A percentile compares a stretch with the other conserved stretches of the same genome.
Conservation (phyloP, 495 filamentous ascomycete species). For the Penicillium alfredii region DNA sequence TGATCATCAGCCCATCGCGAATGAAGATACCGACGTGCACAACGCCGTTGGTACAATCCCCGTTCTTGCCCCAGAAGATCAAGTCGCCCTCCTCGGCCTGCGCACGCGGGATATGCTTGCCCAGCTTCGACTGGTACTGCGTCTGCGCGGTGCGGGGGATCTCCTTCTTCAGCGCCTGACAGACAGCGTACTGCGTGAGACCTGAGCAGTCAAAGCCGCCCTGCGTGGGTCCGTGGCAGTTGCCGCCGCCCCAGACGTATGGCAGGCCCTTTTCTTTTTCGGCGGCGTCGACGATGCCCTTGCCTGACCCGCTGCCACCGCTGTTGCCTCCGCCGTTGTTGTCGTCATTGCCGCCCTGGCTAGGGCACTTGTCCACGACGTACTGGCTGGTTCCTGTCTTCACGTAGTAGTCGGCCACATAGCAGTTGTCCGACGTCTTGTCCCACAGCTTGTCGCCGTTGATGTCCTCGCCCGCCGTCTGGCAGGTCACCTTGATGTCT, state of each 20-base stretch:
- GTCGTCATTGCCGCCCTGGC: no score
- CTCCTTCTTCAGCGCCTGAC: constrained; percentile 13
- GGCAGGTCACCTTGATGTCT: constrained; percentile 12
- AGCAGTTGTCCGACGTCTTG: constrained; percentile 15
- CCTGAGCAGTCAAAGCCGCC: constrained; percentile 17
- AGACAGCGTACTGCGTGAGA: constrained; percentile 15
- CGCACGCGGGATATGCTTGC: constrained; percentile 10
- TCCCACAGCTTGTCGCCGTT: constrained; percentile 14
- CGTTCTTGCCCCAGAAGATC: constrained; percentile 15
- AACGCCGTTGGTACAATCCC: constrained; percentile 12
- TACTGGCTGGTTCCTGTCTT: constrained; percentile 3
- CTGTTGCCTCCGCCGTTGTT: neutral
- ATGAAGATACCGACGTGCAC: constrained; percentile 15
- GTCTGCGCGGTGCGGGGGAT: constrained; percentile 13
- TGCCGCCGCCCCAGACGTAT: constrained; percentile 14
- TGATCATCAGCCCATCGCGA: constrained; percentile 13
- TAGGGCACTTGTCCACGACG: constrained; percentile 5
- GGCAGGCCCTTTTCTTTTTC: constrained; percentile 15
- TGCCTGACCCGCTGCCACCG: constrained; percentile 3
- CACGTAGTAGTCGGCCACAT: constrained; percentile 15
- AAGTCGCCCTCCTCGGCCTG: constrained; percentile 13
- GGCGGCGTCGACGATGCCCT: constrained; percentile 10
- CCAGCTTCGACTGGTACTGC: constrained; percentile 10
- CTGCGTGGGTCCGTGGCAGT: constrained; percentile 7
- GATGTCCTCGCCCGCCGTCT: constrained; percentile 10